Percentiles rank a stretch among this genome's conserved stretches.
These are phyloP conservation scores for Backusella australiensis DNA, from an alignment of 192 early-diverging fungal species.

Conservation along the genomic window DNA sequence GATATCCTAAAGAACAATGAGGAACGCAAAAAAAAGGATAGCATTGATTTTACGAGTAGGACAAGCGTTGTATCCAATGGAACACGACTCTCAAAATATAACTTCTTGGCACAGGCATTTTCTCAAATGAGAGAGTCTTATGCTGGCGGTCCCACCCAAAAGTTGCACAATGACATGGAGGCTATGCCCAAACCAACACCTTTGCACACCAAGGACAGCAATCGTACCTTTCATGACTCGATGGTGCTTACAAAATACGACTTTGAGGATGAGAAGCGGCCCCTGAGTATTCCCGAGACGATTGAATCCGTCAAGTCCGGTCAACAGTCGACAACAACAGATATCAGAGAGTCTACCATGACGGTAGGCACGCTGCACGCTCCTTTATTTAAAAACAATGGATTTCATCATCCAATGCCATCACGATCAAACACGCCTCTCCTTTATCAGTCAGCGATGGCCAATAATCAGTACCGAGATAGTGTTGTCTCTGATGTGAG, in stretches of 20 bases:
- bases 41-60: background rate
- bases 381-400: background rate
- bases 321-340: background rate
- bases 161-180: background rate
- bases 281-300: background rate
- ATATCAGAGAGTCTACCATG: background rate
- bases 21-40: background rate
- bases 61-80: background rate
- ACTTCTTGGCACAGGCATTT: constrained; percentile 39
- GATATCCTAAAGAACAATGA: background rate
- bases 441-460: background rate
- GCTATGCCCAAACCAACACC: background rate
- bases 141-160: background rate
- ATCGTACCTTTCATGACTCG: background rate
- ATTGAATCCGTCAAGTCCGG: background rate
- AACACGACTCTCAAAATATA: constrained; percentile 40
- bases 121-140: constrained; percentile 36
- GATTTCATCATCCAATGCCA: background rate
- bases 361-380: background rate
- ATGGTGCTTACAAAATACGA: constrained; percentile 1
- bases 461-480: background rate
- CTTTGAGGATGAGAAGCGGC: background rate
- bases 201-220: background rate
- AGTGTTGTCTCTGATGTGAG: background rate
- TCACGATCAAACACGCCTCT: background rate